Evolutionary conservation across 2,329 filamentous ascomycete genomes (phyloP).

Genomic region (Gremmenia infestans): DNA sequence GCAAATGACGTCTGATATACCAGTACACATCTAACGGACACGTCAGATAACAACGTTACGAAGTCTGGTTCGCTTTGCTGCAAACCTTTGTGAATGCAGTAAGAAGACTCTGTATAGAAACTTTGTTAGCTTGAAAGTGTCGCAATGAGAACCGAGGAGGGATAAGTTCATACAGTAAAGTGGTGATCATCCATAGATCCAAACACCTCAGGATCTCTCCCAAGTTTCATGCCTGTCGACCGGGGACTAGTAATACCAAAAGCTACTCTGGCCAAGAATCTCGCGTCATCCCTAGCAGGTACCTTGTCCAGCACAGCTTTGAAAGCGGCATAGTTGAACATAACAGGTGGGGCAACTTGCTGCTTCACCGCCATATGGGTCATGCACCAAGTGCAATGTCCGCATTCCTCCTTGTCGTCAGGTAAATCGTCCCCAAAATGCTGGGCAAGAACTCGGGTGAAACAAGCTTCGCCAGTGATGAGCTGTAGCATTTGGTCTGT

Average conservation of each 20-base stretch:
- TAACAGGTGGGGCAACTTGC: constrained; percentile 35
- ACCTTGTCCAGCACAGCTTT: constrained; percentile 40
- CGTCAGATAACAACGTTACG: too few relatives aligned
- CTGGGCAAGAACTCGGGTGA: constrained; percentile 45
- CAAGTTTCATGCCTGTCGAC: constrained; percentile 43
- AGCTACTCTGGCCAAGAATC: constrained; percentile 54
- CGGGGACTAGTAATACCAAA: constrained; percentile 59
- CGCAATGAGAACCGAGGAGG: background rate
- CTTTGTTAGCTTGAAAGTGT: background rate
- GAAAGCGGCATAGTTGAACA: constrained; percentile 38
- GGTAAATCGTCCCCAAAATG: constrained; percentile 54
- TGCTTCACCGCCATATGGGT: constrained; percentile 36
- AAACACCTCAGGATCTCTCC: constrained; percentile 41
- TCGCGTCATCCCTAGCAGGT: constrained; percentile 48
- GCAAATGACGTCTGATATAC: too few relatives aligned
- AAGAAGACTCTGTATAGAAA: background rate
- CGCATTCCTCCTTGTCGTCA: constrained; percentile 41
- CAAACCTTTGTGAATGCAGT: background rate
- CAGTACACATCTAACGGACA: too few relatives aligned
- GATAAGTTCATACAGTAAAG: constrained; percentile 38
- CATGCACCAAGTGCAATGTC: constrained; percentile 49
- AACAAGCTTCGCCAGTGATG: constrained; percentile 47
- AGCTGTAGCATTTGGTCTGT: constrained; percentile 47
- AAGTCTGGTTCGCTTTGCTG: background rate
- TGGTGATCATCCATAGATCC: constrained; percentile 50